Percentiles rank a stretch among this genome's conserved stretches.
Evolutionary conservation across 768 basidiomycete genomes (phyloP).

Genomic region (Lactarius akahatsu): DNA sequence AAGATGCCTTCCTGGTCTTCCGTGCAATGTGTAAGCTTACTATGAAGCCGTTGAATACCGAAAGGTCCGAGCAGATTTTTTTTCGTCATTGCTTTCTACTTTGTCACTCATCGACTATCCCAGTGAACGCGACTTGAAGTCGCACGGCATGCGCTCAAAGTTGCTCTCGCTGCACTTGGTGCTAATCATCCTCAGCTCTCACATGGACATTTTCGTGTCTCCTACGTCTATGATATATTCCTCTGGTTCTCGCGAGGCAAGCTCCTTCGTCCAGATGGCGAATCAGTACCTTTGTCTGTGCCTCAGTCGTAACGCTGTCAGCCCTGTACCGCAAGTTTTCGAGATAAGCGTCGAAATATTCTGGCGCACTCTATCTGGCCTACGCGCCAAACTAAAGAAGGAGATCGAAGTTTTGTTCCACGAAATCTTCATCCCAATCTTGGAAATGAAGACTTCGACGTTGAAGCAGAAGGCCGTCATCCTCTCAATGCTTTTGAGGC

Average conservation of each 20-base stretch:
- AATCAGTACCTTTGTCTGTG: constrained; percentile 95
- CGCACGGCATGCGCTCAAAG: constrained; percentile 97
- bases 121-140: constrained; percentile 94
- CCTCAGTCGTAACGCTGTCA: constrained; percentile 92
- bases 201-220: constrained; percentile 88
- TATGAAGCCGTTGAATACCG: constrained; percentile 93
- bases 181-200: constrained; percentile 85
- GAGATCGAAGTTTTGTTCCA: constrained; percentile 98
- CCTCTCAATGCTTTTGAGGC: constrained; percentile 78
- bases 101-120: constrained; percentile 27
- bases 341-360: constrained; percentile 98
- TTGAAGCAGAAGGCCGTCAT: constrained; percentile 94
- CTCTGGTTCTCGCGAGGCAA: constrained; percentile 82
- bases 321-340: constrained; percentile 94
- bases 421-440: constrained; percentile 97
- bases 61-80: constrained; percentile 59
- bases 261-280: constrained; percentile 86
- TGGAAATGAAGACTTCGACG: constrained; percentile 97
- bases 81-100: background rate
- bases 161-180: constrained; percentile 92
- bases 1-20: constrained; percentile 98
- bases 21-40: constrained; percentile 95
- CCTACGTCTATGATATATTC: constrained; percentile 90
- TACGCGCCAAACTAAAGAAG: constrained; percentile 99
- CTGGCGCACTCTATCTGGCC: constrained; percentile 91